Evolutionary conservation across 805 yeast genomes (phyloP).

Genomic region (Suhomyces emberorum): DNA sequence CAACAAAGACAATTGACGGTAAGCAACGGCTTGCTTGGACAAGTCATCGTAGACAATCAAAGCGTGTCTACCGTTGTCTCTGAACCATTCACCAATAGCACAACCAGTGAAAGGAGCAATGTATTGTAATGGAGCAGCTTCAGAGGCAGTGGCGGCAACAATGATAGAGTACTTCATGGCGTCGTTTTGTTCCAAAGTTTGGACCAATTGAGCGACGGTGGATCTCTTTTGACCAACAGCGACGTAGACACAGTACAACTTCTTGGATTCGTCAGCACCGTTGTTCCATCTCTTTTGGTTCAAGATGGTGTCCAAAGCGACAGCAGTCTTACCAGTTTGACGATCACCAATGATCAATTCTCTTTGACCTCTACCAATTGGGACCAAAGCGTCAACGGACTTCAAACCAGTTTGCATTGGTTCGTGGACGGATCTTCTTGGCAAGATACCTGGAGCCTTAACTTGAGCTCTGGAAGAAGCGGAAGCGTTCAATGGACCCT

Average conservation of each 20-base stretch:
- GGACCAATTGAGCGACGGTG: conserved; percentile 98
- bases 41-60: conserved; percentile 95
- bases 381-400: conserved; percentile 98
- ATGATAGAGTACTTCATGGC: conserved; percentile 96
- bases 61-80: conserved; percentile 99
- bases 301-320: conserved; percentile 95
- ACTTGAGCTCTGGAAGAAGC: conserved; percentile 93
- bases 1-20: conserved; percentile 97
- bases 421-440: conserved; percentile 97
- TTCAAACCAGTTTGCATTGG: conserved; percentile 99
- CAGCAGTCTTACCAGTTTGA: conserved; percentile 99
- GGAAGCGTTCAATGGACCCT: conserved; percentile 92
- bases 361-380: conserved; percentile 99
- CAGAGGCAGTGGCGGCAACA: conserved; percentile 99
- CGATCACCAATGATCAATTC: conserved; percentile 99
- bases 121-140: conserved; percentile 99
- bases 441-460: conserved; percentile 99
- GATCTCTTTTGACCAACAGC: conserved; percentile 99
- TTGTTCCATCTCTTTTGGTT: conserved; percentile 99
- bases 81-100: conserved; percentile 99
- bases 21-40: conserved; percentile 99
- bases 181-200: conserved; percentile 97
- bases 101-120: conserved; percentile 99
- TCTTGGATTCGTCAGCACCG: conserved; percentile 93
- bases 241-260: conserved; percentile 99